These are phyloP conservation scores for Coniosporium uncinatum DNA, from an alignment of 2,329 filamentous ascomycete genomes.

Conservation along the genomic window DNA sequence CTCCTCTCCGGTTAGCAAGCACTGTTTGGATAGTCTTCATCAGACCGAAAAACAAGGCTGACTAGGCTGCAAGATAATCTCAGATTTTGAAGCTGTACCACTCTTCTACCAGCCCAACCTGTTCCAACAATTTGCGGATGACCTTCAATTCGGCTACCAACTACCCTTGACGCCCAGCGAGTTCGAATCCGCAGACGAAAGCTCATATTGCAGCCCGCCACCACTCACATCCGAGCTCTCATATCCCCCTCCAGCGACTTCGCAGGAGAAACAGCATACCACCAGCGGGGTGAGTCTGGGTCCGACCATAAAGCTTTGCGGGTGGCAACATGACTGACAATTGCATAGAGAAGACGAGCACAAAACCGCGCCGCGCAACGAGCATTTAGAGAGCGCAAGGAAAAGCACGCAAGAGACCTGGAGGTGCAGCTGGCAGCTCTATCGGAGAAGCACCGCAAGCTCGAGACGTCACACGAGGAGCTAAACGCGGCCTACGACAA, in stretches of 20 bases:
- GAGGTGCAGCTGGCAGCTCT: constrained; percentile 49
- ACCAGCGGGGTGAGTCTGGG: constrained; percentile 26
- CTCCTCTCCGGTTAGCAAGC: neutral
- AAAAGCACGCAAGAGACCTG: constrained; percentile 60
- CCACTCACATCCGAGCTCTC: constrained; percentile 1
- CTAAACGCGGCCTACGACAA: constrained; percentile 30
- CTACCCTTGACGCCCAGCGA: constrained; percentile 29
- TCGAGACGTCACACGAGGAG: constrained; percentile 46
- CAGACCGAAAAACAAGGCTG: neutral
- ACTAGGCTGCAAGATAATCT: neutral
- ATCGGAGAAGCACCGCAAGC: constrained; percentile 48
- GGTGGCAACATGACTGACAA: neutral
- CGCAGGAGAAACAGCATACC: constrained; percentile 14
- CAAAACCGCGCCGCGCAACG: constrained; percentile 57
- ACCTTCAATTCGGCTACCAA: constrained; percentile 13
- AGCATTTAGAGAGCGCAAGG: constrained; percentile 56
- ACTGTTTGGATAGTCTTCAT: neutral
- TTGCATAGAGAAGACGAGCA: constrained; percentile 53
- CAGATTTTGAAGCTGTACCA: neutral
- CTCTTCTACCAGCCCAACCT: neutral
- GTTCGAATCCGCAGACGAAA: constrained; percentile 28
- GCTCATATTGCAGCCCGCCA: constrained; percentile 24
- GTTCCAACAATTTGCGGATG: neutral
- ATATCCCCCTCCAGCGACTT: constrained; percentile 1
- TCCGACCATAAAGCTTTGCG: too few relatives aligned